phyloP scores from a whole-genome alignment of 345 rosid genomes.

The Stellera chamaejasme region DNA sequence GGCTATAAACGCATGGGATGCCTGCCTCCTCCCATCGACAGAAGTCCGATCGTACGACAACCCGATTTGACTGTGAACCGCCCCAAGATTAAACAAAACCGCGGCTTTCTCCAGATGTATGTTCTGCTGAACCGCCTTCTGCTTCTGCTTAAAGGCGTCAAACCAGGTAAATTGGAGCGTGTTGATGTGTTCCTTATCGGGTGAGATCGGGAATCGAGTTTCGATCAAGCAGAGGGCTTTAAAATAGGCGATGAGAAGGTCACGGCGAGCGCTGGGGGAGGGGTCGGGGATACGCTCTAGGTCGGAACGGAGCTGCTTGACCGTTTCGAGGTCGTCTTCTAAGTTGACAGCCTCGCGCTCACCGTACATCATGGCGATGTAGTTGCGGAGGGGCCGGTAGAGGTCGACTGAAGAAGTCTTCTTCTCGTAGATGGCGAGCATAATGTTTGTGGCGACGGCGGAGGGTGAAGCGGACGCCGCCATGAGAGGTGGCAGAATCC shows the following conservation, averaged over 20 bases:
- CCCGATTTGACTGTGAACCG: conserved; percentile 83
- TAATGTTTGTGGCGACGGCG: conserved; percentile 57
- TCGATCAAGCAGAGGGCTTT: conserved; percentile 75
- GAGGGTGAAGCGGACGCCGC: conserved; percentile 44
- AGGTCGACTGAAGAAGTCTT: conserved; percentile 68
- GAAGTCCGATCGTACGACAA: conserved; percentile 65
- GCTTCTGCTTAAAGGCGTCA: conserved; percentile 87
- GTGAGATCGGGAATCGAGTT: conserved; percentile 93
- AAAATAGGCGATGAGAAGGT: conserved; percentile 63
- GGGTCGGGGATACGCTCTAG: conserved; percentile 72
- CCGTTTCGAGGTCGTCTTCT: conserved; percentile 81
- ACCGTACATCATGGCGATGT: conserved; percentile 65
- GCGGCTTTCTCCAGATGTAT: conserved; percentile 94
- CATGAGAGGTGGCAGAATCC: conserved; percentile 25
- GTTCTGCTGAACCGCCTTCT: conserved; percentile 81
- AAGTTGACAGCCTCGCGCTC: conserved; percentile 94
- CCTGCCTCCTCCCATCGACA: conserved; percentile 82
- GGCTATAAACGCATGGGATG: conserved; percentile 78
- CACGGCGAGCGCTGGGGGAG: conserved; percentile 69
- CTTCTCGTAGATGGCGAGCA: conserved; percentile 94
- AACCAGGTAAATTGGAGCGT: conserved; percentile 71
- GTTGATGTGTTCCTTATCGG: conserved; percentile 76
- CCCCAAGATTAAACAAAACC: conserved; percentile 75
- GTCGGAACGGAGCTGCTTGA: conserved; percentile 73
- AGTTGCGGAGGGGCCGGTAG: conserved; percentile 93